Percentiles rank a stretch among this genome's conserved stretches.
Evolutionary conservation across 1,139 yeast species (phyloP).

Genomic region (Scheffersomyces illinoinensis): DNA sequence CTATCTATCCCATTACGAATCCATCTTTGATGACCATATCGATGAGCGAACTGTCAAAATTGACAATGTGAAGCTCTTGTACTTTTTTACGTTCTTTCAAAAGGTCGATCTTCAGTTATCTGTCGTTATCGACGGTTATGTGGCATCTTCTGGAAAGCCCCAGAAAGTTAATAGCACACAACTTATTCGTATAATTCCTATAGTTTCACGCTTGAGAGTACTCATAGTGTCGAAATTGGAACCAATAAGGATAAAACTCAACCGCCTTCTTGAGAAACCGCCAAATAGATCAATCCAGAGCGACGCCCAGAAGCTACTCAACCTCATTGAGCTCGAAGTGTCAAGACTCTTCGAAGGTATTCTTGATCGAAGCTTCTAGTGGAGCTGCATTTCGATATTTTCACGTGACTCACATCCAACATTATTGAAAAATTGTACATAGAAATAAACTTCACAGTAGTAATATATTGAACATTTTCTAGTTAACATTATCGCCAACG

Average conservation of each 20-base stretch:
- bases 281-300: not conserved
- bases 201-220: conserved; percentile 47
- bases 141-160: conserved; percentile 4
- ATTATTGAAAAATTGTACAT: not conserved
- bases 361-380: conserved; percentile 24
- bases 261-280: conserved; percentile 1
- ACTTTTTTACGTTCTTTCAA: conserved; percentile 42
- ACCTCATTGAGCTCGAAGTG: conserved; percentile 35
- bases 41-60: conserved; percentile 3
- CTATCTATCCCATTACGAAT: conserved; percentile 48
- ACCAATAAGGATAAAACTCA: conserved; percentile 8
- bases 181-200: conserved; percentile 45
- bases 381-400: not conserved
- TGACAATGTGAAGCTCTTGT: conserved; percentile 18
- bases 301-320: conserved; percentile 10
- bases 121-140: conserved; percentile 42
- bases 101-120: conserved; percentile 44
- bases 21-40: conserved; percentile 5
- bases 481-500: not conserved
- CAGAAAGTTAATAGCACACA: conserved; percentile 36
- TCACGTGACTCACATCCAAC: not conserved
- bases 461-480: not conserved
- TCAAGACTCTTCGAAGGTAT: conserved; percentile 43
- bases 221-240: conserved; percentile 13
- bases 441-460: not conserved